Percentiles rank a stretch among this genome's conserved stretches.
These are phyloP conservation scores for Calonectria multiphialidica DNA, from an alignment of 2,329 filamentous ascomycete species.

Conservation along the genomic window DNA sequence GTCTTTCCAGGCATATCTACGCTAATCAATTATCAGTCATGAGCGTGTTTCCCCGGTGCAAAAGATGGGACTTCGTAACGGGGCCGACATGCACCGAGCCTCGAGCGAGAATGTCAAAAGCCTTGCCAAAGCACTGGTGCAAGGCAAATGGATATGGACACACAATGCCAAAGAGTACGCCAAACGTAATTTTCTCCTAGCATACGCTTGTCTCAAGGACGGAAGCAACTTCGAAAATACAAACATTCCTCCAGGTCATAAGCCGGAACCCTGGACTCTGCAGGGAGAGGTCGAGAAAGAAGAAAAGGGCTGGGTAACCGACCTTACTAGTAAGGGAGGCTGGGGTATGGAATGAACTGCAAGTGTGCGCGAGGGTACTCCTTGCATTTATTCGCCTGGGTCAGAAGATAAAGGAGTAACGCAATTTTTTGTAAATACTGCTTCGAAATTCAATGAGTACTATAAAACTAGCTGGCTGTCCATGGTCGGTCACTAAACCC, in stretches of 20 bases:
- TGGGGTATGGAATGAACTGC: not conserved
- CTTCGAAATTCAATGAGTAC: too few species aligned
- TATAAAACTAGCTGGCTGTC: too few species aligned
- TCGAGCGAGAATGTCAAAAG: not conserved
- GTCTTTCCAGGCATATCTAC: too few species aligned
- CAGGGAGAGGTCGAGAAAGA: not conserved
- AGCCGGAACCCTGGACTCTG: not conserved
- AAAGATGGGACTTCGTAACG: not conserved
- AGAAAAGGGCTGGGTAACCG: not conserved
- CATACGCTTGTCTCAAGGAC: not conserved
- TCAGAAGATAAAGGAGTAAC: too few species aligned
- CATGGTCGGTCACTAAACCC: too few species aligned
- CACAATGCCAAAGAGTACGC: not conserved
- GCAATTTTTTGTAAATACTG: too few species aligned
- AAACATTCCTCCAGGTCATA: not conserved
- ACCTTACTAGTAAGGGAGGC: not conserved
- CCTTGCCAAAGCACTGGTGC: not conserved
- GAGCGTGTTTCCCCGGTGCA: not conserved
- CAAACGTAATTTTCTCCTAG: not conserved
- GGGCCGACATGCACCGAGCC: not conserved
- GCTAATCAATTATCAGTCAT: not conserved
- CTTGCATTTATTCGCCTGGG: too few species aligned
- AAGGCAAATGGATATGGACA: not conserved
- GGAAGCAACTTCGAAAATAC: not conserved
- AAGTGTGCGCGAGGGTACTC: too few species aligned